Evolutionary conservation across 352 stramenopile genomes (phyloP), one percentile per base, ranked within the genome.

Genomic region (Pythium sukuiense): DNA sequence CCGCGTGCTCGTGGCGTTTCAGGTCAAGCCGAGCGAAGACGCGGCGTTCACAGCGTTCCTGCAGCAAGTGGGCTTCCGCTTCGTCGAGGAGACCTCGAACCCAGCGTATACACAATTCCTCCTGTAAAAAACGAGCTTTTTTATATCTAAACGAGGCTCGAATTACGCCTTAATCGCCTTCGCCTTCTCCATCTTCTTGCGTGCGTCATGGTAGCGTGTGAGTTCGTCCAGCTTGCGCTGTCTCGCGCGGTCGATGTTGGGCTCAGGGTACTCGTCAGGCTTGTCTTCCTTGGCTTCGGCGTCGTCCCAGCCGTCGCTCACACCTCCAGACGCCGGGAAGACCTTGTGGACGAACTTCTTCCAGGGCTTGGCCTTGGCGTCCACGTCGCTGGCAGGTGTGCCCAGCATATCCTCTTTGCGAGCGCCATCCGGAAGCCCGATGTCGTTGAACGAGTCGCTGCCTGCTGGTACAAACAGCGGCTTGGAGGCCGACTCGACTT

Each of bases 1-100:
- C 37, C 87, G 96, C 48, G 97, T 99, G 29, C 77, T 99, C 8
- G 97, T 99, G 0, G 97, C 93, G 5, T 96, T 99, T 71, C 96
- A 99, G 73, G 96, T 98, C 13, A 76, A 83, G 5, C 60, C 73
- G 0, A 61, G 55, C 8, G 79, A 94, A n/a, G 70, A 88, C 33
- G 73, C 55, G 3, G 70, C 74, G 6, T 96, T 96, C 64, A 33
- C 69, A 8, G 59, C 70, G 29, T 96, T 95, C 66, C 64, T 96
- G 43, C 30, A 73, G 20, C 67, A 88, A 55, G 69, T 96, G 27
- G 85, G 83, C 57, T 96, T 95, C 67, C 74, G 76, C 35, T 94
- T 71, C 55, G 78, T 91, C 46, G 88, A 96, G 55, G 88, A 96
- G 77, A 94, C 85, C 1, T n/a, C 62, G n/a, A 96, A 96, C 65